Conservation (phyloP, 2,329 filamentous ascomycete species). For the Pseudocercospora fuligena region DNA sequence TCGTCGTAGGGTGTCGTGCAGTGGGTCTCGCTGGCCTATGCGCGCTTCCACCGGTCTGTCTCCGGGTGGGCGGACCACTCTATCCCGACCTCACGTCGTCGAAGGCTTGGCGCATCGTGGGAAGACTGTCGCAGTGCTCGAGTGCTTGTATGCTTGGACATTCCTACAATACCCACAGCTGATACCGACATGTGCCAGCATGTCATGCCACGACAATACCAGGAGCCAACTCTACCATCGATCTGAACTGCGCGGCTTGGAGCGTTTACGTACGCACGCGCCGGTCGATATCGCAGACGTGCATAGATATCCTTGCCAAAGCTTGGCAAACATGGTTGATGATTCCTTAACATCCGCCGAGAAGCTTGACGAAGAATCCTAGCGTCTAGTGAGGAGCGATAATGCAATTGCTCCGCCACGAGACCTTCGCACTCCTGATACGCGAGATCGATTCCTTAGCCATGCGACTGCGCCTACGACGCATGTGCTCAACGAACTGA, state of each 20-base stretch:
- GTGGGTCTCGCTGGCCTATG: not conserved
- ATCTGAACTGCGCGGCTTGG: not conserved
- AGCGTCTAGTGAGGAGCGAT: not conserved
- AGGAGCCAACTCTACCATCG: not conserved
- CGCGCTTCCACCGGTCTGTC: not conserved
- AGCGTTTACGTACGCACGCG: not conserved
- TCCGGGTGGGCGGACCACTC: not conserved
- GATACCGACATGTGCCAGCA: no score
- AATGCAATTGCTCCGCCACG: not conserved
- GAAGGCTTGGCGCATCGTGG: not conserved
- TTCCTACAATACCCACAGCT: no score
- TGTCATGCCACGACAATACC: no score
- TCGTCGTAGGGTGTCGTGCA: not conserved
- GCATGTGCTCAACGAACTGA: conserved; percentile 3
- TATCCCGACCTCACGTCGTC: not conserved
- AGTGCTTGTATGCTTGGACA: no score
- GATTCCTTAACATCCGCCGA: not conserved
- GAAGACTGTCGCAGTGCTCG: no score
- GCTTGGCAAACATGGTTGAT: not conserved
- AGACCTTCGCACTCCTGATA: not conserved
- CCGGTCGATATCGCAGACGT: not conserved
- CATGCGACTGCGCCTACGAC: not conserved
- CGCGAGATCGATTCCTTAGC: not conserved
- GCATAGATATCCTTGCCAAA: not conserved
- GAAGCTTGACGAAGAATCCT: not conserved